phyloP scores from a whole-genome alignment of 2,329 filamentous ascomycete genomes.

The Elsinoe necatrix region DNA sequence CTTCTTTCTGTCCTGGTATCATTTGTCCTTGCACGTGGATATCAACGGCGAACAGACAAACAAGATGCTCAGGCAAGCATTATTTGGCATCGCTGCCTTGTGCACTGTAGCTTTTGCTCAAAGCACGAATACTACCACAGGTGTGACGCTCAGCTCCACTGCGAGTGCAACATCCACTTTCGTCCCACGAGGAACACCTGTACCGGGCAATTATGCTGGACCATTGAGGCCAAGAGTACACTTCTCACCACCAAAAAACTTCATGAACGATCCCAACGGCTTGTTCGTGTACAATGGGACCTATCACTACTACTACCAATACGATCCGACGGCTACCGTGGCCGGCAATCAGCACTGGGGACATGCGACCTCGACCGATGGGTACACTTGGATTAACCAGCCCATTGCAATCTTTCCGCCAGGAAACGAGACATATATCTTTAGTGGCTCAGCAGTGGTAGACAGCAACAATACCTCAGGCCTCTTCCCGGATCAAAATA shows the following conservation, averaged over 20 bases:
- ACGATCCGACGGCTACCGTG: slow-evolving; percentile 42
- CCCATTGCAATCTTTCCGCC: slow-evolving; percentile 53
- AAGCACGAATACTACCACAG: neutral
- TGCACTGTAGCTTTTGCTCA: neutral
- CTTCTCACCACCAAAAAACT: slow-evolving; percentile 19
- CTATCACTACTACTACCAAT: slow-evolving; percentile 60
- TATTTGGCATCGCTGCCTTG: neutral
- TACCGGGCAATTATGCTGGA: slow-evolving; percentile 19
- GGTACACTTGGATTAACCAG: slow-evolving; percentile 59
- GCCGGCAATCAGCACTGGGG: slow-evolving; percentile 59
- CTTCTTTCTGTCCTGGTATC: neutral
- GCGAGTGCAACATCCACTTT: neutral
- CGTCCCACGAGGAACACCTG: slow-evolving; percentile 17
- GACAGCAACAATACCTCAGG: slow-evolving; percentile 58
- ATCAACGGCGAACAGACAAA: neutral
- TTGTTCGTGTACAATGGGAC: slow-evolving; percentile 49
- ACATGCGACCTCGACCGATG: slow-evolving; percentile 53
- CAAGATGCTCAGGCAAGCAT: neutral
- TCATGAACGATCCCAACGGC: slow-evolving; percentile 56
- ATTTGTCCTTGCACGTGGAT: too few species aligned
- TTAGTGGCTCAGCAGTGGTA: slow-evolving; percentile 49
- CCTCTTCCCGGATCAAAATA: slow-evolving; percentile 53
- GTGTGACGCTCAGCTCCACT: neutral
- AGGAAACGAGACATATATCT: slow-evolving; percentile 46
- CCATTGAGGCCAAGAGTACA: slow-evolving; percentile 19